Conservation (phyloP, 2,329 filamentous ascomycete species). For the Talaromyces albobiverticillius region DNA sequence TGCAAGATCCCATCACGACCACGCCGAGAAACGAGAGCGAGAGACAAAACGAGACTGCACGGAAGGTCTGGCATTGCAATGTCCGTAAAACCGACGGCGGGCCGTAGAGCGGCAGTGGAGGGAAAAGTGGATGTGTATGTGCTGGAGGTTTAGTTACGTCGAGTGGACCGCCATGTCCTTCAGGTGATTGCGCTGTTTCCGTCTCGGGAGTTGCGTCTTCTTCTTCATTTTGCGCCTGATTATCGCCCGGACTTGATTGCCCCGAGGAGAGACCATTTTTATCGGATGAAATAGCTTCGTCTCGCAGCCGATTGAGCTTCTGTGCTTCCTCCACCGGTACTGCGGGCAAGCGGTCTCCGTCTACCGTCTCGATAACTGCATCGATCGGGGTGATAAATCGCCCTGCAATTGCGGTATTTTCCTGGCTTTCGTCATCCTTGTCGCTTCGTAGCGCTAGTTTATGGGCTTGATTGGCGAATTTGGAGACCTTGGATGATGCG, state of each 20-base stretch:
- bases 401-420: slow-evolving; percentile 23
- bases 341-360: slow-evolving; percentile 64
- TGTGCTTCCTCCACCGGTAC: slow-evolving; percentile 69
- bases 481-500: not conserved
- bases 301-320: slow-evolving; percentile 57
- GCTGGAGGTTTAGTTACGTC: slow-evolving; percentile 23
- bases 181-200: slow-evolving; percentile 2
- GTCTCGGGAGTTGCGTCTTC: not conserved
- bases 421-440: not conserved
- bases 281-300: slow-evolving; percentile 18
- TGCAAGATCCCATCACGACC: slow-evolving; percentile 71
- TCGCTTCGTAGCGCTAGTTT: slow-evolving; percentile 2
- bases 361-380: slow-evolving; percentile 66
- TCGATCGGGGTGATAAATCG: slow-evolving; percentile 62
- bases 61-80: slow-evolving; percentile 64
- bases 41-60: slow-evolving; percentile 67
- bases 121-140: slow-evolving; percentile 77
- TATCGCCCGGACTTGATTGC: not conserved
- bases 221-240: not conserved
- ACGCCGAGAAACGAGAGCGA: slow-evolving; percentile 73
- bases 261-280: not conserved
- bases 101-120: slow-evolving; percentile 77
- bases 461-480: slow-evolving; percentile 9
- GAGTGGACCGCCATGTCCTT: slow-evolving; percentile 6
- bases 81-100: slow-evolving; percentile 65